These are phyloP conservation scores for Uromyces viciae-fabae DNA, from an alignment of 1,284 basidiomycete genomes.

Conservation along the genomic window DNA sequence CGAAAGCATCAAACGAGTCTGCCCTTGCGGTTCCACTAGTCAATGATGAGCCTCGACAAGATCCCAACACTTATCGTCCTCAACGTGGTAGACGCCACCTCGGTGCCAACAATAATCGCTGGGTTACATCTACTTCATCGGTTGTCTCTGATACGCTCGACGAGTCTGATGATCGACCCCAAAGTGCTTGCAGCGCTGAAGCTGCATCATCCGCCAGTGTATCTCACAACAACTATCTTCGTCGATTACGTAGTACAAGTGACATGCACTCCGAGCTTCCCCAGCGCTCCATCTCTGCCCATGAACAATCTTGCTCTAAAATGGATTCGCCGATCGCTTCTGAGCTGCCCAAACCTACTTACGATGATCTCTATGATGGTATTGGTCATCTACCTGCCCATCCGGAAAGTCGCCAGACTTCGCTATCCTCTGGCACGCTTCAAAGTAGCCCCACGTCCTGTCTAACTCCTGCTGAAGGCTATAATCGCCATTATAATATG, in stretches of 20 bases:
- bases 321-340: conserved; percentile 11
- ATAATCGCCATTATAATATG: no score
- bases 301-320: neutral
- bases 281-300: conserved; percentile 16
- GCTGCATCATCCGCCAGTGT: neutral
- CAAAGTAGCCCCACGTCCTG: neutral
- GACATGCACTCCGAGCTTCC: neutral
- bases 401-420: neutral
- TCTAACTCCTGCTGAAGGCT: neutral
- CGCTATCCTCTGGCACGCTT: neutral
- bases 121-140: conserved; percentile 14
- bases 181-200: conserved; percentile 10
- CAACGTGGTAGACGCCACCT: neutral
- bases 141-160: neutral
- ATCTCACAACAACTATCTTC: conserved; percentile 7
- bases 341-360: neutral
- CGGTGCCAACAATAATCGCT: neutral
- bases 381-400: neutral
- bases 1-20: neutral
- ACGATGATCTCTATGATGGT: conserved; percentile 4
- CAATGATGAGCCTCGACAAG: neutral
- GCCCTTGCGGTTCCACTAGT: neutral
- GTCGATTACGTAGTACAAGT: conserved; percentile 29
- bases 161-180: neutral
- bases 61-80: neutral